phyloP scores from a whole-genome alignment of 179 eudicot genomes.

The Beta corolliflora region DNA sequence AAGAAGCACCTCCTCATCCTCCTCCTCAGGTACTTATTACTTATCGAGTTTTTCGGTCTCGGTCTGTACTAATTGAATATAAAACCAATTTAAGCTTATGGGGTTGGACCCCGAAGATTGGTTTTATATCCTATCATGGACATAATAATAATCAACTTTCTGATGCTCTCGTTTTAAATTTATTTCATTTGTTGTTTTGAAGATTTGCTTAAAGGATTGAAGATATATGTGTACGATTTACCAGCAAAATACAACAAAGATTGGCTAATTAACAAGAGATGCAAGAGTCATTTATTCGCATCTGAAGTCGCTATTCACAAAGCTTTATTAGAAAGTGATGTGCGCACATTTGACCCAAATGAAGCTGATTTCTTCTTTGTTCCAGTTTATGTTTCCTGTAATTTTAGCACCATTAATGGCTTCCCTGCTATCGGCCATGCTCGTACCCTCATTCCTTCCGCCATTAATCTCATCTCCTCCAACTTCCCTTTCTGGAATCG shows the following conservation, averaged over 20 bases:
- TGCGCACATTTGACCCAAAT: conserved; percentile 56
- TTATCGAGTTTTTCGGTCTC: too few species aligned
- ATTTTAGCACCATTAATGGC: conserved; percentile 74
- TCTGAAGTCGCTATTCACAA: conserved; percentile 79
- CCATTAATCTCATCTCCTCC: conserved; percentile 47
- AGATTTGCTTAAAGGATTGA: conserved; percentile 30
- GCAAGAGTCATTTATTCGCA: conserved; percentile 68
- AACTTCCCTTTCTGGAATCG: conserved; percentile 77
- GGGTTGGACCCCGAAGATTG: too few species aligned
- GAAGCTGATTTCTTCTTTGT: conserved; percentile 80
- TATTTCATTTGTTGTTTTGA: too few species aligned
- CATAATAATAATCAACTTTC: too few species aligned
- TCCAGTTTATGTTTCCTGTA: conserved; percentile 80
- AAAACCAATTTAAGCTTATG: too few species aligned
- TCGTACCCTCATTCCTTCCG: conserved; percentile 50
- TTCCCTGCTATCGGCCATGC: conserved; percentile 83
- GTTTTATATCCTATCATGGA: too few species aligned
- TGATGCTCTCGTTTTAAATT: too few species aligned
- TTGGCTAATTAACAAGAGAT: conserved; percentile 51
- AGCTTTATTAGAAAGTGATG: conserved; percentile 41
- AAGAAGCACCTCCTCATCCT: conserved; percentile 7
- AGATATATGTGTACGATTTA: conserved; percentile 63
- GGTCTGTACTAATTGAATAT: too few species aligned
- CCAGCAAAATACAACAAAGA: conserved; percentile 62
- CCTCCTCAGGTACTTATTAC: background rate